A percentile compares a stretch with the other conserved stretches of the same genome.
Conservation (phyloP, 1,139 yeast species). For the Geotrichum histeridarum region DNA sequence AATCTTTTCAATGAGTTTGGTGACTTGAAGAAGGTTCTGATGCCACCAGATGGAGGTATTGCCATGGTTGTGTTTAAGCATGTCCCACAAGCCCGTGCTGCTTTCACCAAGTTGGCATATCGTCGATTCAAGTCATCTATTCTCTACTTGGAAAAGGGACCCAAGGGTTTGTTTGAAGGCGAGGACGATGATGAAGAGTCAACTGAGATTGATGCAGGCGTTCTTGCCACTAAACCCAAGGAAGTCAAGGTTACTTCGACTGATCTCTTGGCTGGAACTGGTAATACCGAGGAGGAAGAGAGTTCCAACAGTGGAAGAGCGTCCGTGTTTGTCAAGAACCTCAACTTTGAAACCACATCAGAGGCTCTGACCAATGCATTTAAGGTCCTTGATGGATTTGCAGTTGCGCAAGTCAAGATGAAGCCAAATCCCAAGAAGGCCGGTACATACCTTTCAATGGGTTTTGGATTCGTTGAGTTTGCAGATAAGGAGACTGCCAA, state of each 20-base stretch:
- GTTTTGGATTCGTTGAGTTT: slow-evolving; percentile 95
- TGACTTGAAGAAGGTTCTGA: slow-evolving; percentile 67
- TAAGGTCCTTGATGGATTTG: slow-evolving; percentile 64
- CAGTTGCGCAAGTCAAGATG: slow-evolving; percentile 75
- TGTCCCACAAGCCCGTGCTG: slow-evolving; percentile 78
- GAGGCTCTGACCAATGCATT: slow-evolving; percentile 56
- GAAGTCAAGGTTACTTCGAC: slow-evolving; percentile 32
- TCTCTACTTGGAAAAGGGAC: slow-evolving; percentile 89
- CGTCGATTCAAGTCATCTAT: slow-evolving; percentile 82
- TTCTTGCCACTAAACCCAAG: slow-evolving; percentile 32
- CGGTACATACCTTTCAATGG: slow-evolving; percentile 76
- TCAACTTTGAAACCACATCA: slow-evolving; percentile 75
- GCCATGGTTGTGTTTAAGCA: slow-evolving; percentile 92
- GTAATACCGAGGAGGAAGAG: slow-evolving; percentile 41
- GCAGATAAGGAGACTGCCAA: slow-evolving; percentile 71
- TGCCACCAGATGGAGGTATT: slow-evolving; percentile 97
- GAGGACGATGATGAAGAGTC: slow-evolving; percentile 39
- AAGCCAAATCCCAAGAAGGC: slow-evolving; percentile 80
- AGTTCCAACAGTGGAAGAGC: slow-evolving; percentile 58
- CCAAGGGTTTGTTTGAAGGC: slow-evolving; percentile 63
- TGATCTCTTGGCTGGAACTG: slow-evolving; percentile 33
- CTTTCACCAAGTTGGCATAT: slow-evolving; percentile 81
- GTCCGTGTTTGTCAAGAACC: slow-evolving; percentile 84
- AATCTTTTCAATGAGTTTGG: slow-evolving; percentile 80
- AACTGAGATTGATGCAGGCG: slow-evolving; percentile 36